Evolutionary conservation across 73 alveolate species (phyloP), one percentile per base, ranked within the genome.

Genomic region (Symbiodinium natans): DNA sequence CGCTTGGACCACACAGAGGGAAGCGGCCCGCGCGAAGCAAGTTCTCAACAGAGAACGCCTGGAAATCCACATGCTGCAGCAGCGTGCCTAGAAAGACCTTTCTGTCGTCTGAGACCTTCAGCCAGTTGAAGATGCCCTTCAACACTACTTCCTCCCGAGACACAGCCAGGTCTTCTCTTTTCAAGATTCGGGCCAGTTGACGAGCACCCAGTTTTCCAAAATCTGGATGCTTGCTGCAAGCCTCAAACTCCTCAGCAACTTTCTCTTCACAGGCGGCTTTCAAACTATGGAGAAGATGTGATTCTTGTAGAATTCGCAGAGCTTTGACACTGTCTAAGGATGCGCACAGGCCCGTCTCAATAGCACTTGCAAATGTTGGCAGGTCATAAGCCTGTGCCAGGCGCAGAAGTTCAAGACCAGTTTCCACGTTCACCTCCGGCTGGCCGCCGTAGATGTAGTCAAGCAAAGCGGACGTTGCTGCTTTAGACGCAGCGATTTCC

Each of bases 311-410:
- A 38, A 82, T 19, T 19, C 2, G 41, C 59, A 82, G 39, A 17
- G 89, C 89, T 0, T n/a, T 46, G 36, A 29, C 42, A 23, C 41
- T 39, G 68, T 38, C 39, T 59, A 82, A 82, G 68, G 68, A 39
- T 2, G 59, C 89, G 21, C 56, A 39, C 19, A 82, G 33, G 40
- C 63, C 89, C 41, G 89, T 34, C 63, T 82, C 89, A 38, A 39
- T 40, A 0, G 56, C 34, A 13, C 27, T 38, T 25, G 36, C 68
- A 33, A 82, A 38, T 27, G 25, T 17, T 38, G 89, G 89, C 63
- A 82, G 41, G 68, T 40, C 39, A 39, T 39, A 82, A 5, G 89
- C 89, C 19, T 40, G 68, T 39, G 89, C 89, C 36, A 82, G 89
- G 8, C 89, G 89, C 68, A 82, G 63, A 19, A 82, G 68, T 40